Conservation (phyloP, 305 asterid species). For the Nicotiana rustica region DNA sequence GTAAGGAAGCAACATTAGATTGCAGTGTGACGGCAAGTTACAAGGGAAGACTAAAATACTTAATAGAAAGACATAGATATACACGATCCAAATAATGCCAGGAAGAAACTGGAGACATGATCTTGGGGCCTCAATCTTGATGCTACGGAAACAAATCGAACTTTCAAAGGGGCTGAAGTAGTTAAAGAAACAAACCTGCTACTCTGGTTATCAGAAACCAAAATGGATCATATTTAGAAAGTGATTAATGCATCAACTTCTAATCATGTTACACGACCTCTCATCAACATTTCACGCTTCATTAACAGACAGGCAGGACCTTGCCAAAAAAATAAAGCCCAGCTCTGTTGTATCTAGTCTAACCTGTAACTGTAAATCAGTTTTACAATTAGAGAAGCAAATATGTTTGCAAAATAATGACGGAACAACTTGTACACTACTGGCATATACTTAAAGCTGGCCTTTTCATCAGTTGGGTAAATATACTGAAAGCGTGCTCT, state of each 20-base stretch:
- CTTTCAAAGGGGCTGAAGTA: neutral
- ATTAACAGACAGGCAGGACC: neutral
- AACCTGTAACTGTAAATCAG: conserved; percentile 26
- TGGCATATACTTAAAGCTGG: neutral
- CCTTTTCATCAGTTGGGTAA: neutral
- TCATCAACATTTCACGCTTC: neutral
- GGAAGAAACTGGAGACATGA: too few species aligned
- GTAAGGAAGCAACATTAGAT: too few species aligned
- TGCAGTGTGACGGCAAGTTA: too few species aligned
- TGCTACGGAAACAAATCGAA: too few species aligned
- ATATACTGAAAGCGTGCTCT: neutral
- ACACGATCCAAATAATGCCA: too few species aligned
- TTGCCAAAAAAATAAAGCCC: conserved; percentile 28
- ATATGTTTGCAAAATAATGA: neutral
- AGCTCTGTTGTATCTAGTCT: conserved; percentile 10
- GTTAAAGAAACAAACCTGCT: neutral
- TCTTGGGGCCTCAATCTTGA: too few species aligned
- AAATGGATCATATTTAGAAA: neutral
- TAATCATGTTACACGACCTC: neutral
- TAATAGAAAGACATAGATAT: too few species aligned
- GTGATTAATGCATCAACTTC: neutral
- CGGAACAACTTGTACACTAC: neutral
- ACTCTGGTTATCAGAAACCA: neutral
- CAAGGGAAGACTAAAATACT: too few species aligned
- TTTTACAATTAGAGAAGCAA: conserved; percentile 5